These are phyloP conservation scores for Dittrichia graveolens DNA, from an alignment of 129 eudicot species.

Conservation along the genomic window DNA sequence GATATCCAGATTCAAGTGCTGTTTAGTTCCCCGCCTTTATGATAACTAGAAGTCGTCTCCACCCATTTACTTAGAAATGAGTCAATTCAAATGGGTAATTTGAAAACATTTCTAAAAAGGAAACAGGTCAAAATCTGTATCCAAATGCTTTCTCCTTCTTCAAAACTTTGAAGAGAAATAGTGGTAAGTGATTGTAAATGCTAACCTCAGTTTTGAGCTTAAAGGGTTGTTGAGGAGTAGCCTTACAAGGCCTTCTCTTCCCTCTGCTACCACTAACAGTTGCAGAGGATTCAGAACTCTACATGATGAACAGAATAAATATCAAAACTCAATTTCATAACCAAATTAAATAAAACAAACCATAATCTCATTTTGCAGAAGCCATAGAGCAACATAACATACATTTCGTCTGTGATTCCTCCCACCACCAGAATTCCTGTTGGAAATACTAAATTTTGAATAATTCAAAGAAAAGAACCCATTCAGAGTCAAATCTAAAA, in stretches of 20 bases:
- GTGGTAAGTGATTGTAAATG: background rate
- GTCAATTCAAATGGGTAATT: too few species aligned
- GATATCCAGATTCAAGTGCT: background rate
- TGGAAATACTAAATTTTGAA: constrained; percentile 46
- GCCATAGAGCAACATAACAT: constrained; percentile 31
- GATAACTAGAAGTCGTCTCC: too few species aligned
- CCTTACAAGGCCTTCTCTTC: constrained; percentile 55
- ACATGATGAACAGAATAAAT: constrained; percentile 23
- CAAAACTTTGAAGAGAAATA: too few species aligned
- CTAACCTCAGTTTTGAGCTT: constrained; percentile 89
- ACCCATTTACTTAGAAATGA: too few species aligned
- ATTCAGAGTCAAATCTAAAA: constrained; percentile 18
- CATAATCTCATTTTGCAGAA: background rate
- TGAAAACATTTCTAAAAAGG: too few species aligned
- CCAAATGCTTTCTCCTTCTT: background rate
- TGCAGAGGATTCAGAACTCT: constrained; percentile 78
- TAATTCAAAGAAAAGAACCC: constrained; percentile 8
- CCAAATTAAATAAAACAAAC: constrained; percentile 13
- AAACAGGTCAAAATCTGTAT: background rate
- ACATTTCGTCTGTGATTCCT: constrained; percentile 70
- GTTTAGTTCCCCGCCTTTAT: background rate
- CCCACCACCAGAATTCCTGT: constrained; percentile 64
- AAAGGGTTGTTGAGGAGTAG: constrained; percentile 78
- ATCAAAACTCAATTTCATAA: constrained; percentile 12
- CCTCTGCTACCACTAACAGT: constrained; percentile 56